These are phyloP conservation scores for Tylopilus rubrobrunneus DNA, from an alignment of 768 basidiomycete genomes.

Conservation along the genomic window DNA sequence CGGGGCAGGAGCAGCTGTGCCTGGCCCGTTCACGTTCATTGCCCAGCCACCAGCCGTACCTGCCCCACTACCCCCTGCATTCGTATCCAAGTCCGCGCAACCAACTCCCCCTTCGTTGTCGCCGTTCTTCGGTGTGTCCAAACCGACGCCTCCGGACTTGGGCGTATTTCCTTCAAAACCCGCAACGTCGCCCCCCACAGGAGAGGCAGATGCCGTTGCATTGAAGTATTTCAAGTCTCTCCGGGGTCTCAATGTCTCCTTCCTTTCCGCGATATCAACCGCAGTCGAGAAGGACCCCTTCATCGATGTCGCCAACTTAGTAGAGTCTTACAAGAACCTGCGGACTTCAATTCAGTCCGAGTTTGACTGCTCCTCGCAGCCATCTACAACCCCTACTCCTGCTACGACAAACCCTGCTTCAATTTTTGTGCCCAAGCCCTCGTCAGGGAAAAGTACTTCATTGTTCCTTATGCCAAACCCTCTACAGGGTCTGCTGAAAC, in stretches of 20 bases:
- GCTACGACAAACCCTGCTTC: constrained; percentile 12
- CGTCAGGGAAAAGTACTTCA: constrained; percentile 15
- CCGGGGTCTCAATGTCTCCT: constrained; percentile 70
- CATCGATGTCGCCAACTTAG: constrained; percentile 50
- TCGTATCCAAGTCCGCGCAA: constrained; percentile 11
- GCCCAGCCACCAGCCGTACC: constrained; percentile 23
- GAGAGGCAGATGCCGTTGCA: constrained; percentile 32
- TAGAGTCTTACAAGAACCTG: constrained; percentile 57
- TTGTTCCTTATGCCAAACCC: too few species aligned
- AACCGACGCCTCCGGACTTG: constrained; percentile 27
- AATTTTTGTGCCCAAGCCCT: constrained; percentile 7
- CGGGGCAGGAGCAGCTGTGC: constrained; percentile 31
- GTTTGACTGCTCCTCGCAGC: constrained; percentile 38
- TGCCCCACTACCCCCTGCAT: constrained; percentile 7
- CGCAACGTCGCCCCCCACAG: constrained; percentile 15
- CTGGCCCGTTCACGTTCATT: constrained; percentile 40
- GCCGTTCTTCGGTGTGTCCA: constrained; percentile 1
- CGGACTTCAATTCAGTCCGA: constrained; percentile 55
- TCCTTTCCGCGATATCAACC: constrained; percentile 54
- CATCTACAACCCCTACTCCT: background rate
- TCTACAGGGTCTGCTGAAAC: too few species aligned
- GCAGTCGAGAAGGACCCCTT: constrained; percentile 69
- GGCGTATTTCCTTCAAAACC: constrained; percentile 12
- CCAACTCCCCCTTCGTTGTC: constrained; percentile 22
- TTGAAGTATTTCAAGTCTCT: constrained; percentile 63